Base-by-base conservation (phyloP, 2,329 filamentous ascomycete genomes). In the Purpureocillium lavendulum region DNA sequence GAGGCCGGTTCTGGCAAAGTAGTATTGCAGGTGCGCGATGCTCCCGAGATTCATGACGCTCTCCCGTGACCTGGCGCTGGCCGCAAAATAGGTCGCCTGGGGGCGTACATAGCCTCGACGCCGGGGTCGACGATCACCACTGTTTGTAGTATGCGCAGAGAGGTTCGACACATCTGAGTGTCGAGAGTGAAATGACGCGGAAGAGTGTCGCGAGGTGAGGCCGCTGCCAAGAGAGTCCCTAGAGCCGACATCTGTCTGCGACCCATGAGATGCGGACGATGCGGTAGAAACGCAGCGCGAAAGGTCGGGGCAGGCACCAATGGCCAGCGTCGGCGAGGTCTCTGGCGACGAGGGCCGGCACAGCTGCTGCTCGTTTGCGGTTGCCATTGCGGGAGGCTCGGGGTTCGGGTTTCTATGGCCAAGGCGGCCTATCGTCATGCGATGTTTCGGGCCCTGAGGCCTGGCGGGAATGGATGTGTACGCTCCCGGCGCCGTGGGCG, bases 21-120 rank as follows among this genome's bases (percentile, higher is more conserved):
- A 98, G 65, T 97, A 95, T 62, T 98, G 92, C 55, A 98, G 70
- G 66, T 98, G 92, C 40, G 89, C 87, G 53, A 98, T 98, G 62
- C 89, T 96, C 40, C 92, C 92, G 45, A 98, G 66, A 56, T 87
- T 95, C 77, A 97, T 83, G 48, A 98, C 92, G 57, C 89, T 96
- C 60, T 98, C 90, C 46, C 92, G 76, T 37, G 87, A 87, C 56
- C 80, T 81, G 35, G 92, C 92, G 41, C 89, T 96, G 43, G 85
- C 84, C 18, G 92, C 87, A 60, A 97, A 98, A 54, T 88, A 77
- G 38, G 86, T 94, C 39, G 82, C 86, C 58, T 88, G 84, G 1
- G 89, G 88, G 36, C 89, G 77, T 66, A 94, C 85, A 65, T 90
- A 96, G 33, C 89, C 89, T 45, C 88, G 76, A 52, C 86, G 73